phyloP scores from a whole-genome alignment of 306 rosid genomes.

The Fragaria vesca region DNA sequence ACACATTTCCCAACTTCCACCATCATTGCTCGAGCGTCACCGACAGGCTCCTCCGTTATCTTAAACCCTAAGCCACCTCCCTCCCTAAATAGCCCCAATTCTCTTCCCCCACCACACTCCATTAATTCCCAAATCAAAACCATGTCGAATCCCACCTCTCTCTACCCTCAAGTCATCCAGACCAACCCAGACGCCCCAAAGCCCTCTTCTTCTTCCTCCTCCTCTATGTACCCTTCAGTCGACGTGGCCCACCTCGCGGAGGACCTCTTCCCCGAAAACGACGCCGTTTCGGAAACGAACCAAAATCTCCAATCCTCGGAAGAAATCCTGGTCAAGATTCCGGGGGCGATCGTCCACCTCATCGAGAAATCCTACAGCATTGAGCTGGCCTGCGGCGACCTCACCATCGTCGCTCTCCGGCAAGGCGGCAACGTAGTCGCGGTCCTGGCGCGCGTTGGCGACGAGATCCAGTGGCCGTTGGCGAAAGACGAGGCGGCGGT shows the following conservation, averaged over 20 bases:
- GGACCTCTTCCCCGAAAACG: conserved; percentile 46
- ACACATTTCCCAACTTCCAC: not conserved
- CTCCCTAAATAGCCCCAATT: not conserved
- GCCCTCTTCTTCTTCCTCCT: conserved; percentile 32
- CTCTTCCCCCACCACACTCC: not conserved
- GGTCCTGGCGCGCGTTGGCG: conserved; percentile 63
- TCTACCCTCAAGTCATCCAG: conserved; percentile 49
- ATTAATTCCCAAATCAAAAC: not conserved
- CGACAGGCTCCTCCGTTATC: conserved; percentile 19
- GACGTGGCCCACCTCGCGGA: conserved; percentile 37
- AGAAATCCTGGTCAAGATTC: conserved; percentile 49
- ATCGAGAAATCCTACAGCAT: conserved; percentile 68
- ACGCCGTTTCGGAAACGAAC: conserved; percentile 12
- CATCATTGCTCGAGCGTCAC: not conserved
- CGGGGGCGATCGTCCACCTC: conserved; percentile 66
- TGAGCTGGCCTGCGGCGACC: conserved; percentile 73
- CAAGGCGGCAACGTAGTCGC: conserved; percentile 61
- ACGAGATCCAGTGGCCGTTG: conserved; percentile 75
- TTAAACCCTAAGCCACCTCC: not conserved
- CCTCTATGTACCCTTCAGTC: conserved; percentile 45
- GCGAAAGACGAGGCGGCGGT: conserved; percentile 74
- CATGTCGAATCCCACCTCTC: conserved; percentile 19
- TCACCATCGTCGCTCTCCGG: conserved; percentile 42
- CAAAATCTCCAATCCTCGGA: conserved; percentile 33
- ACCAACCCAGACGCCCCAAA: conserved; percentile 45